phyloP scores from a whole-genome alignment of 768 basidiomycete species.

The Candolleomyces aberdarensis region DNA sequence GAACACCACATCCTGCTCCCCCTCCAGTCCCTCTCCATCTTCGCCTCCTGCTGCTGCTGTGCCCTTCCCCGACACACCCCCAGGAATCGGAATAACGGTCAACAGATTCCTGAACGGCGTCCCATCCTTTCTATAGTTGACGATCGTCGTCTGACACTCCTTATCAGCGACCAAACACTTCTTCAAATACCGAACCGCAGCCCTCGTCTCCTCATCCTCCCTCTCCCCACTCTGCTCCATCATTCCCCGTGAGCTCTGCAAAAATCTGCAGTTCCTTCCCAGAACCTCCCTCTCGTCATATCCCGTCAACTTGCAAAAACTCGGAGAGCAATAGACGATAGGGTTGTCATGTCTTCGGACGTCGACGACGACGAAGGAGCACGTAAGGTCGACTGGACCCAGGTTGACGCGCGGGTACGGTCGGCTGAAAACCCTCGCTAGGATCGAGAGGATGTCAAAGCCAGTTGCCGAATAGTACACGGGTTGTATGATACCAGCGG shows the following conservation, averaged over 20 bases:
- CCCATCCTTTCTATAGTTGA: slow-evolving; percentile 88
- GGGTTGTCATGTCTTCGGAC: slow-evolving; percentile 77
- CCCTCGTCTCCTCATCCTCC: slow-evolving; percentile 54
- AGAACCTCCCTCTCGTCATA: slow-evolving; percentile 75
- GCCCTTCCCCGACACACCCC: slow-evolving; percentile 39
- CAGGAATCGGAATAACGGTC: slow-evolving; percentile 82
- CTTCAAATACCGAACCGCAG: slow-evolving; percentile 60
- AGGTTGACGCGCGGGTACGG: slow-evolving; percentile 72
- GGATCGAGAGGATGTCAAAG: slow-evolving; percentile 83
- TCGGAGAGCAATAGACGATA: slow-evolving; percentile 87
- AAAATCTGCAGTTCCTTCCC: slow-evolving; percentile 88
- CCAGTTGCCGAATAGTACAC: slow-evolving; percentile 84
- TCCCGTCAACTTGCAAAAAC: slow-evolving; percentile 76
- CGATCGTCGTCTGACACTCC: slow-evolving; percentile 83
- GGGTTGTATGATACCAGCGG: slow-evolving; percentile 23
- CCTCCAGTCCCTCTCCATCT: slow-evolving; percentile 48
- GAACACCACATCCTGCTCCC: slow-evolving; percentile 72
- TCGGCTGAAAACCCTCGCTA: slow-evolving; percentile 73
- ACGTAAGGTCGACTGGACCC: slow-evolving; percentile 90
- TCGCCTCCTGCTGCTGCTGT: slow-evolving; percentile 14
- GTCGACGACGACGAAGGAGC: slow-evolving; percentile 91
- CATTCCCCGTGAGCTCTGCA: slow-evolving; percentile 70
- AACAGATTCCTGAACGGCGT: slow-evolving; percentile 89
- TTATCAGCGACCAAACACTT: slow-evolving; percentile 68
- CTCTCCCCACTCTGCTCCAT: slow-evolving; percentile 37